Percentiles rank a stretch among this genome's conserved stretches.
Evolutionary conservation across 2,329 filamentous ascomycete species (phyloP).

Genomic region (Aquanectria penicillioides): DNA sequence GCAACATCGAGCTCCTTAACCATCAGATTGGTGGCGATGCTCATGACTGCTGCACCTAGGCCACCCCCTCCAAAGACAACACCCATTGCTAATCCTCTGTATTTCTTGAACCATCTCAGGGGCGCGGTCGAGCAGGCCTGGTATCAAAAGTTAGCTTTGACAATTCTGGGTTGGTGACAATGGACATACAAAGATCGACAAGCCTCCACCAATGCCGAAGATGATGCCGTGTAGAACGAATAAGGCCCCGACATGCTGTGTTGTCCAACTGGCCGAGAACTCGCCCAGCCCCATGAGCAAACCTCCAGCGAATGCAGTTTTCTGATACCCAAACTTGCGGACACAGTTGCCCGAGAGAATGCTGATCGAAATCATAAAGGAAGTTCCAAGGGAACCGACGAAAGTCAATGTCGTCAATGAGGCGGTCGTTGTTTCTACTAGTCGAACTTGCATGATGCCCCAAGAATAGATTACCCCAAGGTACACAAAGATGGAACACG

Average conservation of each 20-base stretch:
- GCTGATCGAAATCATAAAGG: conserved; percentile 40
- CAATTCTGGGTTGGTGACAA: background rate
- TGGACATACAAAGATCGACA: conserved; percentile 34
- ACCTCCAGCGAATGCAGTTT: conserved; percentile 34
- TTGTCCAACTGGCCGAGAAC: conserved; percentile 42
- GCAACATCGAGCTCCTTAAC: conserved; percentile 36
- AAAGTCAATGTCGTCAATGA: conserved; percentile 42
- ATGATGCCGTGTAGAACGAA: conserved; percentile 41
- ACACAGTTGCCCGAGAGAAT: conserved; percentile 32
- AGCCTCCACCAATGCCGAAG: conserved; percentile 39
- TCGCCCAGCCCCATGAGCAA: conserved; percentile 44
- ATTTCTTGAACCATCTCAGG: conserved; percentile 39
- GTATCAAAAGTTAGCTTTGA: background rate
- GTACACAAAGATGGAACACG: conserved; percentile 41
- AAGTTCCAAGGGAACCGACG: conserved; percentile 42
- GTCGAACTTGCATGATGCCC: conserved; percentile 44
- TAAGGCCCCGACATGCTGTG: conserved; percentile 35
- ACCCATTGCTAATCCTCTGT: conserved; percentile 42
- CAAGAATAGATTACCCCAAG: conserved; percentile 45
- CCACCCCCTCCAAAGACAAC: conserved; percentile 44
- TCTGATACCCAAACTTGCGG: conserved; percentile 35
- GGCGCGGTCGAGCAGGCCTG: conserved; percentile 39
- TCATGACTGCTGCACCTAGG: conserved; percentile 42
- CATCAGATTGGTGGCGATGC: conserved; percentile 38
- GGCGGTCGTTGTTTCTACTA: conserved; percentile 37